These are phyloP conservation scores for Echria macrotheca DNA, from an alignment of 495 filamentous ascomycete species.

Conservation along the genomic window DNA sequence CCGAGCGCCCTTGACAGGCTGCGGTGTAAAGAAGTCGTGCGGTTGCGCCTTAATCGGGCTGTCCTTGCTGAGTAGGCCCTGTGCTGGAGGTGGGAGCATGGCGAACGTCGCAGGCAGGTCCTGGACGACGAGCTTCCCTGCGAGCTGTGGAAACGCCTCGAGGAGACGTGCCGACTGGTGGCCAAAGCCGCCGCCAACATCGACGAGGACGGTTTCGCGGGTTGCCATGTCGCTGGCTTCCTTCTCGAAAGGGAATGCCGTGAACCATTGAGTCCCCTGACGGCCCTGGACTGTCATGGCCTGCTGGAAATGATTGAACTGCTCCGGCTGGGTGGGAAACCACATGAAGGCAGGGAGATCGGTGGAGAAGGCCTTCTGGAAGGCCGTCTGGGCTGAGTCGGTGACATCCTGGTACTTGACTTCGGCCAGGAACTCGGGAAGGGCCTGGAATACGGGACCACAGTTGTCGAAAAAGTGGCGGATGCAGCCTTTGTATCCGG, in stretches of 20 bases:
- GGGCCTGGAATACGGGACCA: constrained; percentile 24
- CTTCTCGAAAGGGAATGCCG: constrained; percentile 22
- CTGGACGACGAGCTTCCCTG: constrained; percentile 47
- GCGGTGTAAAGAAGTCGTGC: constrained; percentile 48
- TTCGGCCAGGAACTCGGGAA: constrained; percentile 37
- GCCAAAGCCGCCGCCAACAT: constrained; percentile 51
- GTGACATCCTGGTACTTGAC: constrained; percentile 37
- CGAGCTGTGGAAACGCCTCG: constrained; percentile 35
- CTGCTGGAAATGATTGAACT: constrained; percentile 31
- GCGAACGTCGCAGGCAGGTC: constrained; percentile 41
- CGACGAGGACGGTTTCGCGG: constrained; percentile 37
- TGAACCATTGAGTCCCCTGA: constrained; percentile 27
- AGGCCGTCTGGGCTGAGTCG: constrained; percentile 28
- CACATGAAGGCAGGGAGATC: constrained; percentile 36
- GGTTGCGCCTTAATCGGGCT: too few relatives aligned
- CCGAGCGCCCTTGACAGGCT: constrained; percentile 38
- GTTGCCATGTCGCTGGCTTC: neutral
- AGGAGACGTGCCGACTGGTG: constrained; percentile 45
- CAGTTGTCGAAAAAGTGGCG: constrained; percentile 30
- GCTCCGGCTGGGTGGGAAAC: constrained; percentile 33
- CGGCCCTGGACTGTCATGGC: constrained; percentile 31
- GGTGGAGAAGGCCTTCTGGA: constrained; percentile 41
- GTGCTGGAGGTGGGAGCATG: constrained; percentile 33
- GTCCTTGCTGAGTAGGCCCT: too few relatives aligned
- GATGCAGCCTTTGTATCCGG: constrained; percentile 26